Percentiles rank a stretch among this genome's conserved stretches.
These are phyloP conservation scores for Candida silvicultrix DNA, from an alignment of 805 yeast genomes.

Conservation along the genomic window DNA sequence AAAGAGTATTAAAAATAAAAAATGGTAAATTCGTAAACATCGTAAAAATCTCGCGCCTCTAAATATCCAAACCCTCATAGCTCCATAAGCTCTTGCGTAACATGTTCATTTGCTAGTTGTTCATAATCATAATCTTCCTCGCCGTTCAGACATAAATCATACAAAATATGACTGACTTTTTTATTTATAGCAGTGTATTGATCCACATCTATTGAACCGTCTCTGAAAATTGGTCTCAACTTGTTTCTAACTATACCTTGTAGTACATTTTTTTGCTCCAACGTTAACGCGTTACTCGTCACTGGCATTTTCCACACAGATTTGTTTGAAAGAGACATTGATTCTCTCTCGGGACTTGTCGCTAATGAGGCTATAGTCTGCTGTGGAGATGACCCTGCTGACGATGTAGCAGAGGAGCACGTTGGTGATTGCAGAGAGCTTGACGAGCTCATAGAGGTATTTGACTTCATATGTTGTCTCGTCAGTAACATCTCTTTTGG, in stretches of 20 bases:
- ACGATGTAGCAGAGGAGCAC: conserved; percentile 2
- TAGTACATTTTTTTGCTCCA: conserved; percentile 45
- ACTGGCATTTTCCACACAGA: conserved; percentile 5
- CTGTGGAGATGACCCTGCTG: conserved; percentile 1
- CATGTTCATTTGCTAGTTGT: conserved; percentile 13
- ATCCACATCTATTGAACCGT: conserved; percentile 26
- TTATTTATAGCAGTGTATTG: conserved; percentile 58
- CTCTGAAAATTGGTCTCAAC: conserved; percentile 42
- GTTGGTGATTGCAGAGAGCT: not conserved
- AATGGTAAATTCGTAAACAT: not conserved
- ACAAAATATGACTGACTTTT: conserved; percentile 53
- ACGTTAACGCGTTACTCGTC: conserved; percentile 1
- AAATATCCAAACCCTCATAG: conserved; percentile 4
- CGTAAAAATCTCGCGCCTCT: no score
- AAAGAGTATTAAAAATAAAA: no score
- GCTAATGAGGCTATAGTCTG: not conserved
- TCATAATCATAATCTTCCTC: conserved; percentile 7
- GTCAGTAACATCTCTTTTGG: not conserved
- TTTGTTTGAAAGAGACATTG: conserved; percentile 1
- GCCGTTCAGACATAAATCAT: conserved; percentile 27
- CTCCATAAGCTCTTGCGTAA: conserved; percentile 5
- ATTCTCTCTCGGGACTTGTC: not conserved
- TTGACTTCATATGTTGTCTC: not conserved
- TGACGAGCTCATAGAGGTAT: not conserved
- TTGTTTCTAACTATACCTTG: conserved; percentile 52